These are phyloP conservation scores for Tuctoria greenei DNA, from an alignment of 176 grass and related monocot species.

Conservation along the genomic window DNA sequence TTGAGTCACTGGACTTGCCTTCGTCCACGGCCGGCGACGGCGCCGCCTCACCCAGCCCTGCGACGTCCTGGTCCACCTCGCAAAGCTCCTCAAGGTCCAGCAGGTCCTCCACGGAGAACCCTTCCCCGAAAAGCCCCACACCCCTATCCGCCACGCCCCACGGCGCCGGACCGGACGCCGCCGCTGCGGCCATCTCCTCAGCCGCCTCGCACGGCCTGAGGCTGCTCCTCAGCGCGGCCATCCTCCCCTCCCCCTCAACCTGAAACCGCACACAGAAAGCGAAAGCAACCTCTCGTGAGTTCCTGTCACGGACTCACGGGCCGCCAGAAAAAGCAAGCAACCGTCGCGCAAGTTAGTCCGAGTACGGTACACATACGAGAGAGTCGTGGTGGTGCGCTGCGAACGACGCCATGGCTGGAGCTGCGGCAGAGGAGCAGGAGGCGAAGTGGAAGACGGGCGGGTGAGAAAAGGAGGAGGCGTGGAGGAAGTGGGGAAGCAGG, in stretches of 20 bases:
- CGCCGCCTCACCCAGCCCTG: conserved; percentile 21
- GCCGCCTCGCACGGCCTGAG: conserved; percentile 43
- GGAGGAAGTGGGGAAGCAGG: conserved; percentile 21
- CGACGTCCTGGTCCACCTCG: conserved; percentile 49
- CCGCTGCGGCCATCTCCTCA: conserved; percentile 20
- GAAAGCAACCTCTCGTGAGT: conserved; percentile 20
- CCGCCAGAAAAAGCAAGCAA: neutral
- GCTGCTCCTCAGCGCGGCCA: conserved; percentile 62
- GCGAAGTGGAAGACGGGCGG: neutral
- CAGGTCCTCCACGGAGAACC: conserved; percentile 79
- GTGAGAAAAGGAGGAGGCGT: conserved; percentile 15
- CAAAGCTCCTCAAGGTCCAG: conserved; percentile 75
- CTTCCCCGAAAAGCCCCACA: conserved; percentile 36
- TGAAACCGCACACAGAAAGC: conserved; percentile 16
- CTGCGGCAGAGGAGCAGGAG: neutral
- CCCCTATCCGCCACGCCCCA: conserved; percentile 17
- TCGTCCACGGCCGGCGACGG: conserved; percentile 17
- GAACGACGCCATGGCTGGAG: conserved; percentile 44
- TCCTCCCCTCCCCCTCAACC: conserved; percentile 44
- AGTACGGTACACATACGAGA: conserved; percentile 2
- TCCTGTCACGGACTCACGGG: conserved; percentile 2
- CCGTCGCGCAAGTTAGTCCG: neutral
- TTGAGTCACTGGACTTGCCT: conserved; percentile 47
- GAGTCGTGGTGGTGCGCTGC: conserved; percentile 41
- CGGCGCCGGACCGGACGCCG: conserved; percentile 8